Evolutionary conservation across 768 basidiomycete species (phyloP).

Genomic region (Kwoniella newhampshirensis): DNA sequence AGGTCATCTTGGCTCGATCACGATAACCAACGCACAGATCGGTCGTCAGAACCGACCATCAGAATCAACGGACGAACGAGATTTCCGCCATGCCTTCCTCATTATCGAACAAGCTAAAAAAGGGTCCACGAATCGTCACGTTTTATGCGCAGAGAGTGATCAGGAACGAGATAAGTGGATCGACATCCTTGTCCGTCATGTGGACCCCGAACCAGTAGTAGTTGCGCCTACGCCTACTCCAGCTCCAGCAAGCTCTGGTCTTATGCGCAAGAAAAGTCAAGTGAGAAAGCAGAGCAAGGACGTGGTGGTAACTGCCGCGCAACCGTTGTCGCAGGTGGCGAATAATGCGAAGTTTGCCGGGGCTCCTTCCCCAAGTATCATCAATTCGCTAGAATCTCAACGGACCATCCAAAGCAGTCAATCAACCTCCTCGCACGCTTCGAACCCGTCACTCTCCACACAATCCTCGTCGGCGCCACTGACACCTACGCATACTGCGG

Average conservation of each 20-base stretch:
- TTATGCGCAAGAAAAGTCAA: slow-evolving; percentile 29
- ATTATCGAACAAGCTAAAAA: slow-evolving; percentile 67
- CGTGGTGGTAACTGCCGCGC: slow-evolving; percentile 41
- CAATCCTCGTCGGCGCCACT: slow-evolving; percentile 6
- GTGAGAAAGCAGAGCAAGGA: slow-evolving; percentile 37
- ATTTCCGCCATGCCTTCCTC: slow-evolving; percentile 95
- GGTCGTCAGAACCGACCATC: slow-evolving; percentile 76
- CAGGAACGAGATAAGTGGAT: slow-evolving; percentile 92
- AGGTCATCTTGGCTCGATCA: slow-evolving; percentile 82
- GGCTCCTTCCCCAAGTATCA: slow-evolving; percentile 42
- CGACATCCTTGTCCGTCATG: slow-evolving; percentile 84
- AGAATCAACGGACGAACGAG: slow-evolving; percentile 77
- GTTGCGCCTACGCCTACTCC: neutral
- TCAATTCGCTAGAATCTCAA: slow-evolving; percentile 40
- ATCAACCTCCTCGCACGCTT: slow-evolving; percentile 34
- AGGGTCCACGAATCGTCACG: slow-evolving; percentile 65
- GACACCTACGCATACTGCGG: slow-evolving; percentile 16
- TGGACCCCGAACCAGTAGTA: slow-evolving; percentile 29
- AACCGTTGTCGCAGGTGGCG: slow-evolving; percentile 30
- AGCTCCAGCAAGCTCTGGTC: slow-evolving; percentile 2
- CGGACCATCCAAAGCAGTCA: slow-evolving; percentile 39
- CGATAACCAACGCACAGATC: slow-evolving; percentile 88
- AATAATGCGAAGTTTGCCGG: slow-evolving; percentile 33
- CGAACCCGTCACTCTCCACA: slow-evolving; percentile 17
- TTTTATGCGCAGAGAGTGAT: slow-evolving; percentile 95